phyloP scores from a whole-genome alignment of 2,329 filamentous ascomycete species.

The Madurella mycetomatis region DNA sequence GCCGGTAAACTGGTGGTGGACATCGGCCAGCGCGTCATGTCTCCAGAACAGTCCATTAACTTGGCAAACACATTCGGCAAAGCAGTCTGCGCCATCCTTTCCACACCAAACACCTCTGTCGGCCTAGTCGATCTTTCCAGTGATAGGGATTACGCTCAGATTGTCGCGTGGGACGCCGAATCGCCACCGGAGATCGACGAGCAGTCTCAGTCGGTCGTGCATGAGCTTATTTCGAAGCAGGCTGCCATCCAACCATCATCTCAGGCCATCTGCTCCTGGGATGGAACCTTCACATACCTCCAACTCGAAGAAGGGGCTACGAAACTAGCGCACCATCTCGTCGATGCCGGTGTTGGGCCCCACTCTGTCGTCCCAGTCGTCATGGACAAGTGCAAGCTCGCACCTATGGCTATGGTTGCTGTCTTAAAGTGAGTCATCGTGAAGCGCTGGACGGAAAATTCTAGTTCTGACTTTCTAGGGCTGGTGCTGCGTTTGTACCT shows the following conservation, averaged over 20 bases:
- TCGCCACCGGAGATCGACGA: conserved; percentile 36
- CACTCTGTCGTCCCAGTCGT: conserved; percentile 60
- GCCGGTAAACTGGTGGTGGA: conserved; percentile 40
- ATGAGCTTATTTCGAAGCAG: conserved; percentile 42
- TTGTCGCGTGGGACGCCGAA: conserved; percentile 49
- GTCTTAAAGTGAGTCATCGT: conserved; percentile 54
- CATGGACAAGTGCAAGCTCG: conserved; percentile 64
- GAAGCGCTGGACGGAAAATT: conserved; percentile 5
- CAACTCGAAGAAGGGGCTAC: conserved; percentile 37
- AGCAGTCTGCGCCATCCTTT: conserved; percentile 47
- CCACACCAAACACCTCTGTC: conserved; percentile 39
- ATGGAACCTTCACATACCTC: conserved; percentile 41
- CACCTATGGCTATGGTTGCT: conserved; percentile 66
- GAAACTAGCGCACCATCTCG: conserved; percentile 42
- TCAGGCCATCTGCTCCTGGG: conserved; percentile 41
- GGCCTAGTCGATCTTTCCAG: conserved; percentile 50
- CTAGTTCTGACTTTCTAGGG: conserved; percentile 33
- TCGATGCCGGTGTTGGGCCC: conserved; percentile 45
- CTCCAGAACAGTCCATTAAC: conserved; percentile 43
- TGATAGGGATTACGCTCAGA: conserved; percentile 50
- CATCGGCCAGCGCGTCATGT: conserved; percentile 40
- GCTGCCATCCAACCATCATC: conserved; percentile 37
- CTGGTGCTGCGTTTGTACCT: conserved; percentile 48
- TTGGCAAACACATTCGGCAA: conserved; percentile 51
- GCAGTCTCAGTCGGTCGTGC: conserved; percentile 39